Evolutionary conservation across 177 flowering plant genomes (phyloP).

Genomic region (Tripterygium wilfordii): DNA sequence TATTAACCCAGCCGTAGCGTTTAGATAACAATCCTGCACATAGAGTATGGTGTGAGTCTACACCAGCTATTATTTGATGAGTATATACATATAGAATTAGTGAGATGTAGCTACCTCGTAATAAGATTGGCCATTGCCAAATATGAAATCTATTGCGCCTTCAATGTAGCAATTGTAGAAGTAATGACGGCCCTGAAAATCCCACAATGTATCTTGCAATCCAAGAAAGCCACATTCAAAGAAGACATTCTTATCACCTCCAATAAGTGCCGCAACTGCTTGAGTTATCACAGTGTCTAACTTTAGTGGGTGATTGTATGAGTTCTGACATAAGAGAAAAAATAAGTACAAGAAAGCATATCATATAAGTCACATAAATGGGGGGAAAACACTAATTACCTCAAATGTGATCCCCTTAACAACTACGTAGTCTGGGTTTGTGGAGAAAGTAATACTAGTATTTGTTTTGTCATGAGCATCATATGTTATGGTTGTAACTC

Average conservation of each 20-base stretch:
- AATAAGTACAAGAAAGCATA: too few species aligned
- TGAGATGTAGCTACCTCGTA: not conserved
- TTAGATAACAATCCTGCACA: not conserved
- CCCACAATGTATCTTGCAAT: slow-evolving; percentile 11
- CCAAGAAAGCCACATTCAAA: slow-evolving; percentile 3
- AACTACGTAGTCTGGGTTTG: not conserved
- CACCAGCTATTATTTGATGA: not conserved
- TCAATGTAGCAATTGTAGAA: not conserved
- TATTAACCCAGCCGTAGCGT: not conserved
- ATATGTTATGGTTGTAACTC: not conserved
- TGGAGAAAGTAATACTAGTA: too few species aligned
- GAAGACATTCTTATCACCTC: slow-evolving; percentile 8
- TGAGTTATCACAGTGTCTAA: not conserved
- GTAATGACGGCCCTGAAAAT: not conserved
- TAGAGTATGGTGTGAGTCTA: not conserved
- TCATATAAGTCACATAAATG: not conserved
- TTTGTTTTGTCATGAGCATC: too few species aligned
- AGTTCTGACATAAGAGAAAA: slow-evolving; percentile 1
- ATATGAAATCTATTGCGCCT: not conserved
- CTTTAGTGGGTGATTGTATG: not conserved
- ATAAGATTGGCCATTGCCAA: not conserved
- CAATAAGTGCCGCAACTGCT: slow-evolving; percentile 3
- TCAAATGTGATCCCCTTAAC: not conserved
- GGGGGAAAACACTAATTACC: too few species aligned
- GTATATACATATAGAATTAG: not conserved